Base-by-base conservation (phyloP, 768 basidiomycete species). In the Calocybe gangraenosa region DNA sequence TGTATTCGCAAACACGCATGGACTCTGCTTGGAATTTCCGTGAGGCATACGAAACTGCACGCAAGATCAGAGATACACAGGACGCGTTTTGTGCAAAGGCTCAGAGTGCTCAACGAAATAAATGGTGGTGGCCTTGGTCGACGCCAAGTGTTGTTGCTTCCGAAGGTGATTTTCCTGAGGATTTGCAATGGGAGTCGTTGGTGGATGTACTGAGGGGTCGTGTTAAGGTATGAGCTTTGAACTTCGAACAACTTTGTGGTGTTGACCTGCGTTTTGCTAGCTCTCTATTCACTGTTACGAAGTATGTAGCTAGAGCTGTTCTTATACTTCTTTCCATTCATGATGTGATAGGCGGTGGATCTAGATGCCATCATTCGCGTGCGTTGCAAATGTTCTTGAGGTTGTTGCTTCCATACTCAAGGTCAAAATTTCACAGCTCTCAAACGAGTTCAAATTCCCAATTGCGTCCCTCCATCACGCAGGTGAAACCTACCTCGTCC, bases 381-480 rank as follows among this genome's bases (percentile, higher is more conserved):
- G 58, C 9, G 78, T 18, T 1, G 18, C 21, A 28, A 14, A 10
- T 18, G 9, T 14, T 11, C 8, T 17, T 0, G 28, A 7, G 14
- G 1, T 31, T 6, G 14, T 11, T 25, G 7, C 14, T 44, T 37
- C 11, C 18, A 18, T 32, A 11, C 42, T 9, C 23, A 22, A 28
- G 25, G 5, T 28, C 11, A 28, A 28, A 3, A 17, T 2, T 22
- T 1, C 13, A 2, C 44, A 87, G 73, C 68, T 91, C 2, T 79
- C 86, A 8, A 87, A 91, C 61, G 88, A 92, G 51, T 92, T 90
- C 68, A 68, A 87, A 49, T 87, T 87, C 64, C 76, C 82, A 0
- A 67, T 89, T 30, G 78, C 86, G 0, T 82, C 83, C 0, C 79
- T 88, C 63, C 87, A 89, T 54, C 87, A 90, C 52, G 87, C 88